A percentile compares a stretch with the other conserved stretches of the same genome.
Evolutionary conservation across 2,329 filamentous ascomycete species (phyloP).

Genomic region (Claviceps sp.): DNA sequence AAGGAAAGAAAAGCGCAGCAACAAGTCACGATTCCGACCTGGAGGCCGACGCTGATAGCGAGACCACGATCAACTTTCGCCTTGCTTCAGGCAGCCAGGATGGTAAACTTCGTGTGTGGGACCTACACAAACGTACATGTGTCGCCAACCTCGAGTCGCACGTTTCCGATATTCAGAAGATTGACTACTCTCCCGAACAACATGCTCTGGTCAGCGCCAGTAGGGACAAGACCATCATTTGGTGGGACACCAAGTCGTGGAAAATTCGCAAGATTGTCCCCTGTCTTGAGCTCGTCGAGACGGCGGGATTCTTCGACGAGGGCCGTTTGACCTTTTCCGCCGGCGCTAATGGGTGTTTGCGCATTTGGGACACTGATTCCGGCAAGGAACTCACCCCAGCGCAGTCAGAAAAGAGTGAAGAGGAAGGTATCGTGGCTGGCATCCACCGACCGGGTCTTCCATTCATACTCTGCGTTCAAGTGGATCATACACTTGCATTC

Average conservation of each 20-base stretch:
- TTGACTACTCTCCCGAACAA: conserved; percentile 68
- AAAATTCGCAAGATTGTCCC: conserved; percentile 69
- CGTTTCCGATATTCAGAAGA: conserved; percentile 79
- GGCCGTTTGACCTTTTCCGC: conserved; percentile 69
- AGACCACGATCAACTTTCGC: conserved; percentile 47
- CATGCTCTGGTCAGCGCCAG: conserved; percentile 71
- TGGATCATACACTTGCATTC: conserved; percentile 75
- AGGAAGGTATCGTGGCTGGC: conserved; percentile 57
- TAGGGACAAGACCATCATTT: conserved; percentile 84
- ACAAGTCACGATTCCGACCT: conserved; percentile 24
- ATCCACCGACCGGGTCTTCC: conserved; percentile 52
- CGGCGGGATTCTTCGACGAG: conserved; percentile 62
- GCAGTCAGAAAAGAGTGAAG: conserved; percentile 47
- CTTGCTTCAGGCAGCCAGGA: conserved; percentile 89
- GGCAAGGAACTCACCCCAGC: conserved; percentile 70
- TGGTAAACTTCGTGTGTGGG: conserved; percentile 83
- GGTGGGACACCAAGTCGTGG: conserved; percentile 85
- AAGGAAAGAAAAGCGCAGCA: conserved; percentile 21
- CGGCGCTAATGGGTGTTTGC: conserved; percentile 68
- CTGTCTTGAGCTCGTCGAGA: conserved; percentile 74
- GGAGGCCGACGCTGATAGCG: conserved; percentile 27
- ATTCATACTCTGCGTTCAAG: conserved; percentile 70
- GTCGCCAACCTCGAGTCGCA: conserved; percentile 77
- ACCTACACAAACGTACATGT: conserved; percentile 70
- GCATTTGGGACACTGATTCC: conserved; percentile 69